A percentile compares a stretch with the other conserved stretches of the same genome.
Conservation (phyloP, 1,139 yeast species). For the Candida labiduridarum region DNA sequence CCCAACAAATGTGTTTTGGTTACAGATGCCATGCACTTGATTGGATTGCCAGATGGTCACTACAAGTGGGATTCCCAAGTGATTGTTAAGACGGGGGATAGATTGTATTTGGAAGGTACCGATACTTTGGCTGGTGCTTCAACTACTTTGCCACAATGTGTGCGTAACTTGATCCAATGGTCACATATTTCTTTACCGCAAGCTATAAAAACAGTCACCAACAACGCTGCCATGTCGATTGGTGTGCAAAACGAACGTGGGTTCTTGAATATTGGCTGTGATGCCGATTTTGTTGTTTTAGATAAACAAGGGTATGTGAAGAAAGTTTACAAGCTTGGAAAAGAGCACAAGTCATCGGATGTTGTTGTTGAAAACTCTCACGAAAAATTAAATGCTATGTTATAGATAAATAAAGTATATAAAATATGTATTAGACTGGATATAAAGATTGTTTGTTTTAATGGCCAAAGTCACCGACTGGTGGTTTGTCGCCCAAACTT, state of each 20-base stretch:
- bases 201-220: constrained; percentile 60
- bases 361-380: constrained; percentile 8
- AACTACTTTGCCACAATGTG: constrained; percentile 56
- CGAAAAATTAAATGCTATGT: constrained; percentile 13
- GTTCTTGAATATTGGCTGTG: constrained; percentile 54
- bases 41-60: constrained; percentile 54
- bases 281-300: constrained; percentile 60
- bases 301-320: constrained; percentile 48
- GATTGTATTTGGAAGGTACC: constrained; percentile 55
- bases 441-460: neutral
- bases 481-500: constrained; percentile 19
- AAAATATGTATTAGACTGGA: neutral
- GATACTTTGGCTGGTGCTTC: constrained; percentile 67
- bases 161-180: constrained; percentile 58
- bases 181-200: constrained; percentile 51
- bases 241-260: constrained; percentile 51
- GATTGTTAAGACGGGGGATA: constrained; percentile 53
- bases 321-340: constrained; percentile 55
- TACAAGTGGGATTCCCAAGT: constrained; percentile 53
- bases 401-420: constrained; percentile 8
- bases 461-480: constrained; percentile 1
- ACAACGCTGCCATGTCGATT: constrained; percentile 56
- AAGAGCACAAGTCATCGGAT: constrained; percentile 25
- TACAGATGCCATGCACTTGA: constrained; percentile 63
- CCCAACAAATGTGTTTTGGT: constrained; percentile 61